phyloP scores from a whole-genome alignment of 352 stramenopile species.

The Globisporangium echinulatum region DNA sequence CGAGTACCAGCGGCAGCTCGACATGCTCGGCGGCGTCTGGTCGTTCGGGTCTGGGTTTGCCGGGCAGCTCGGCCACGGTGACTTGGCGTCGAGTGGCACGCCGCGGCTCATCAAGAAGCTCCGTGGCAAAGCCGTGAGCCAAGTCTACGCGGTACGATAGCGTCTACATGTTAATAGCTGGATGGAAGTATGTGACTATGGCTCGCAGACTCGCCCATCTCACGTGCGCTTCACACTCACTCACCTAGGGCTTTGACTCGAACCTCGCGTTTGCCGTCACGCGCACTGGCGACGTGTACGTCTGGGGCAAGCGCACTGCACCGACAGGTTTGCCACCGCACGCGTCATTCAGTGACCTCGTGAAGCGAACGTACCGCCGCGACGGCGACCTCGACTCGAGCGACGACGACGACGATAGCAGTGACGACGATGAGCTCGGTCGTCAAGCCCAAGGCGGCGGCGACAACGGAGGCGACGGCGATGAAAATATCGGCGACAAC shows the following conservation, averaged over 20 bases:
- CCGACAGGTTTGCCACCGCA: constrained; percentile 43
- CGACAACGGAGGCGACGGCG: constrained; percentile 6
- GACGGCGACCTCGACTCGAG: constrained; percentile 33
- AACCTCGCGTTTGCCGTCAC: constrained; percentile 70
- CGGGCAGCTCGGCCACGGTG: constrained; percentile 67
- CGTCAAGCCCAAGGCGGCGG: neutral
- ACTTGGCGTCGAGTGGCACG: constrained; percentile 47
- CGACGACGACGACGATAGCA: constrained; percentile 28
- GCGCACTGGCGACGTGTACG: constrained; percentile 65
- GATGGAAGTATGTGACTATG: neutral
- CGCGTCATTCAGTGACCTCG: constrained; percentile 22
- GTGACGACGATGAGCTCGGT: constrained; percentile 6
- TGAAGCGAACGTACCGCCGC: constrained; percentile 30
- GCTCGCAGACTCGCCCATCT: neutral
- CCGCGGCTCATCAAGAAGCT: constrained; percentile 68
- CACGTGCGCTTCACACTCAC: no score
- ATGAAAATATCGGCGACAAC: constrained; percentile 12
- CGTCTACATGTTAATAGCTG: neutral
- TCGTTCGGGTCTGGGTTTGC: constrained; percentile 69
- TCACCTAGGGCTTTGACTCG: constrained; percentile 67
- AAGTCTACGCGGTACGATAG: constrained; percentile 59
- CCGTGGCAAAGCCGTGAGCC: constrained; percentile 50
- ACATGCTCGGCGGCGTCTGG: constrained; percentile 81
- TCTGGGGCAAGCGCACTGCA: constrained; percentile 65
- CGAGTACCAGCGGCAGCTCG: constrained; percentile 62